These are phyloP conservation scores for Aureobasidium musti DNA, from an alignment of 2,329 filamentous ascomycete genomes.

Conservation along the genomic window DNA sequence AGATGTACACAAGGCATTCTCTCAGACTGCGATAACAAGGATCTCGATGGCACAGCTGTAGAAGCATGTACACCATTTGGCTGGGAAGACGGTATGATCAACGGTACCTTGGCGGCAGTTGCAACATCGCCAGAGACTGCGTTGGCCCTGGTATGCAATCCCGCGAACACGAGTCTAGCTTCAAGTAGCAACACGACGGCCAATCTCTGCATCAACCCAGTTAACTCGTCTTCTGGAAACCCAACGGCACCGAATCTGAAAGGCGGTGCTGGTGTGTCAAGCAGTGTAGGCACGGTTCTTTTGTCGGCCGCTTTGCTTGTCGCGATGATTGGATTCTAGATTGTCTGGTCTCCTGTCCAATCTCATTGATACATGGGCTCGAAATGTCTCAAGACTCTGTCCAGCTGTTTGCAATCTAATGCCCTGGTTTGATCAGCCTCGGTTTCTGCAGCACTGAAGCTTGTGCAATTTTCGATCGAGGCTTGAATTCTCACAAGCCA, in stretches of 20 bases:
- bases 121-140: conserved; percentile 10
- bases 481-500: neutral
- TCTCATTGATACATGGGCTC: neutral
- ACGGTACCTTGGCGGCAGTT: neutral
- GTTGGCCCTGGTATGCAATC: conserved; percentile 5
- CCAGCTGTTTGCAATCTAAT: neutral
- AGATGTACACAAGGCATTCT: conserved; percentile 17
- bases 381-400: neutral
- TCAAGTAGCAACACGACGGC: conserved; percentile 1
- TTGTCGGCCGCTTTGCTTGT: neutral
- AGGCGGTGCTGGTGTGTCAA: neutral
- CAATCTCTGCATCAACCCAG: neutral
- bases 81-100: neutral
- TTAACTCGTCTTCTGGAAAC: conserved; percentile 1
- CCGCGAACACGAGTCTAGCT: conserved; percentile 16
- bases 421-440: neutral
- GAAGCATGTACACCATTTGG: conserved; percentile 22
- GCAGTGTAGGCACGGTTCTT: conserved; percentile 2
- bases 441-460: neutral
- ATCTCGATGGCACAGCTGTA: neutral
- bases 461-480: neutral
- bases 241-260: neutral
- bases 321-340: neutral
- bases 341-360: neutral
- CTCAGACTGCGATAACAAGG: neutral